Evolutionary conservation across 768 basidiomycete species (phyloP).

Genomic region (Lactifluus subvellereus): DNA sequence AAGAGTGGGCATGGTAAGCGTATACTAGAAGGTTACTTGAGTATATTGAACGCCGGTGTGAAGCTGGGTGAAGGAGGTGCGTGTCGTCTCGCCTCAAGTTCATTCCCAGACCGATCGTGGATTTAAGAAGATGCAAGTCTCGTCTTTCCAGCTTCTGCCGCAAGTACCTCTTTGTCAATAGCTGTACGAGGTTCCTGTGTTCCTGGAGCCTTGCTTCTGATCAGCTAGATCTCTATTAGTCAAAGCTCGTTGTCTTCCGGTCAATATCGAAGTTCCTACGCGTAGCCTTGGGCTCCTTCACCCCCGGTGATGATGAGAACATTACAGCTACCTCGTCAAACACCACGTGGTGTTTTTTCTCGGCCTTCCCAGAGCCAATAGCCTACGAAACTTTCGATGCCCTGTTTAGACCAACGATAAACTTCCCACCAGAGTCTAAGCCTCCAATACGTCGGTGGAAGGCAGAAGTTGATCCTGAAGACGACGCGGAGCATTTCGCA

Average conservation of each 20-base stretch:
- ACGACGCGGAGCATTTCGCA: slow-evolving; percentile 33
- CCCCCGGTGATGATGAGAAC: slow-evolving; percentile 7
- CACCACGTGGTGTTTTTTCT: slow-evolving; percentile 58
- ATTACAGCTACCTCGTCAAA: slow-evolving; percentile 26
- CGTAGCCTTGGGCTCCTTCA: slow-evolving; percentile 34
- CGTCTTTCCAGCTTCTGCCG: slow-evolving; percentile 48
- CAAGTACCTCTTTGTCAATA: slow-evolving; percentile 59
- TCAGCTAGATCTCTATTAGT: slow-evolving; percentile 38
- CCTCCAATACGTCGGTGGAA: slow-evolving; percentile 30
- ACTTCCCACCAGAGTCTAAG: not conserved
- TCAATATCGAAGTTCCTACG: slow-evolving; percentile 67
- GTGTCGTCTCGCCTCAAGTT: not conserved
- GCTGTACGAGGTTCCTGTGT: slow-evolving; percentile 40
- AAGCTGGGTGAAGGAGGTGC: slow-evolving; percentile 53
- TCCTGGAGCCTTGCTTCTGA: not conserved
- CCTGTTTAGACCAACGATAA: slow-evolving; percentile 33
- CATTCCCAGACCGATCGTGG: not conserved
- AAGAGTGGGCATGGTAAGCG: slow-evolving; percentile 51
- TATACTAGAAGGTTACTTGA: slow-evolving; percentile 73
- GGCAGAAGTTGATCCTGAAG: slow-evolving; percentile 34
- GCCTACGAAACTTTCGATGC: slow-evolving; percentile 52
- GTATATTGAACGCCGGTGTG: slow-evolving; percentile 66
- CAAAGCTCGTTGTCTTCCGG: slow-evolving; percentile 68
- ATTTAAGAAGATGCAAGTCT: slow-evolving; percentile 31
- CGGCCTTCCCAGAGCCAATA: slow-evolving; percentile 48